Evolutionary conservation across 371 early-diverging fungal species (phyloP), one percentile per base, ranked within the genome.

Genomic region (Mucor lusitanicus): DNA sequence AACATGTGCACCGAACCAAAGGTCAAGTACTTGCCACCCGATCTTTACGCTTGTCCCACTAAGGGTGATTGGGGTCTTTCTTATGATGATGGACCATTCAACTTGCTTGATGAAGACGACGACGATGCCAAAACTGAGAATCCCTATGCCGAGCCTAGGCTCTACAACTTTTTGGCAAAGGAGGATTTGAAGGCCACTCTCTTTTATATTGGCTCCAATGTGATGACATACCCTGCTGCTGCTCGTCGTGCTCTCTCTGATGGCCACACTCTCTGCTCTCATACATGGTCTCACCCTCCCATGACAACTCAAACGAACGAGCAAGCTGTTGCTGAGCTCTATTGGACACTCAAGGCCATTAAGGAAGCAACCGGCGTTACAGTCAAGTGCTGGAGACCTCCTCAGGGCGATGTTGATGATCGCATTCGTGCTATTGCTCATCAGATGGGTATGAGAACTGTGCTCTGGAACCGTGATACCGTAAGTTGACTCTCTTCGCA

Each of bases 221-320:
- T 75, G 0, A 12, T 67, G 3, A 59, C 54, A 13, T 75, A 63
- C 40, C 75, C 75, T 17, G 63, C 56, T 28, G 75, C 72, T 21
- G 75, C 75, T n/a, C 55, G 62, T 13, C 65, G 73, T 48, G 76
- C 76, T 28, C 59, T 69, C 33, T 30, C 32, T 28, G 67, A 71
- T 62, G 71, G 76, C 1, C 77, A 79, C 40, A 48, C 37, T 3
- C 62, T 83, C 23, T 72, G 75, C 55, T 58, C 64, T 40, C 83
- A 87, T 66, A 85, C 85, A 4, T 87, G 87, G 87, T 79, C 83
- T 19, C 90, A 90, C 64, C 77, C 80, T 21, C 56, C 67, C 46
- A 79, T 88, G 81, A 85, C 88, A 15, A 73, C 82, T 11, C 64
- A 78, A 25, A 70, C 82, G 25, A 86, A 84, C 50, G 84, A 83